These are phyloP conservation scores for slime mould (Dictyostelium discoideum) DNA, from an alignment of 78 protist species.

Conservation along the genomic window DNA sequence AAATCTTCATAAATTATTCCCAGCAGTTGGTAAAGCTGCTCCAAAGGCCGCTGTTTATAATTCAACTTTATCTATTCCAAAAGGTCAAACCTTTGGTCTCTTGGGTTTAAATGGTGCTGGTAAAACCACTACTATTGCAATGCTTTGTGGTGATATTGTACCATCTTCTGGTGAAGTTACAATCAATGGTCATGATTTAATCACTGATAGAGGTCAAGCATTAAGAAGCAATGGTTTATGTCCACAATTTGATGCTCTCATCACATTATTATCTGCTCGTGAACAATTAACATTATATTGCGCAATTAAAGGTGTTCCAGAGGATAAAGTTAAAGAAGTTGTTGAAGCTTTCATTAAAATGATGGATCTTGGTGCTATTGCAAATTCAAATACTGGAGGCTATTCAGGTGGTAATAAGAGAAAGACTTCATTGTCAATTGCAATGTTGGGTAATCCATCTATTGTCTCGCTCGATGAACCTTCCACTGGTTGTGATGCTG, in stretches of 20 bases:
- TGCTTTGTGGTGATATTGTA: constrained; percentile 89
- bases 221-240: constrained; percentile 88
- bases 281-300: constrained; percentile 91
- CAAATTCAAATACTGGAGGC: background rate
- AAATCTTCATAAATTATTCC: constrained; percentile 26
- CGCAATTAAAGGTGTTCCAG: constrained; percentile 81
- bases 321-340: background rate
- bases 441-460: constrained; percentile 86
- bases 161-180: constrained; percentile 89
- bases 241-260: constrained; percentile 93
- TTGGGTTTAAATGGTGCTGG: constrained; percentile 97
- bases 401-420: constrained; percentile 93
- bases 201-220: constrained; percentile 23
- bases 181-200: constrained; percentile 61
- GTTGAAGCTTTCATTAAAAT: constrained; percentile 35
- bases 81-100: constrained; percentile 91
- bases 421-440: constrained; percentile 86
- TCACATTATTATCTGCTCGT: constrained; percentile 83
- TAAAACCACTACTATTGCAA: constrained; percentile 91
- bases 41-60: constrained; percentile 34
- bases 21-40: background rate
- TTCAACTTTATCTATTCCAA: constrained; percentile 66
- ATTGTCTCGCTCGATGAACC: constrained; percentile 87
- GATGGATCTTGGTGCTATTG: constrained; percentile 47
- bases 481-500: constrained; percentile 85